These are phyloP conservation scores for Candida khao-thaluensis DNA, from an alignment of 805 yeast species.

Conservation along the genomic window DNA sequence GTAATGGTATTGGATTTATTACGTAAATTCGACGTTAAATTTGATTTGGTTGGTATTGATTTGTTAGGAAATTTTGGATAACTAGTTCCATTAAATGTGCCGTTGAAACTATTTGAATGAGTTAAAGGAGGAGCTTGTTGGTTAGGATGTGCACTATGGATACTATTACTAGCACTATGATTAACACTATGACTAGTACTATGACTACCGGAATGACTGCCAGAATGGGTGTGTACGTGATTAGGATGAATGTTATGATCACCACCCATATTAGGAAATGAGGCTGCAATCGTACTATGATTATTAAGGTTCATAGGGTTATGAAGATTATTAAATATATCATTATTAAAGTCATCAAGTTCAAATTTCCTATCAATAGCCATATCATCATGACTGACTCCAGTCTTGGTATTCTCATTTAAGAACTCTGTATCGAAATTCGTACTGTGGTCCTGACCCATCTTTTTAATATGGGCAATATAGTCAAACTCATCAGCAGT, in stretches of 20 bases:
- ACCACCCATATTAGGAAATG: neutral
- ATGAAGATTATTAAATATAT: constrained; percentile 8
- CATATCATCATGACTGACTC: neutral
- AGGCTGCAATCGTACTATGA: constrained; percentile 1
- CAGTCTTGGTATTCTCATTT: neutral
- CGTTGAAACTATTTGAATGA: constrained; percentile 4
- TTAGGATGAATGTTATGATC: too few relatives aligned
- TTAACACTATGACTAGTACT: too few relatives aligned
- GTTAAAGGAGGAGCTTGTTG: neutral
- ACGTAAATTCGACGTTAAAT: constrained; percentile 5
- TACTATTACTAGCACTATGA: too few relatives aligned
- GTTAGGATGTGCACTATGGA: neutral
- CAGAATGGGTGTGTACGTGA: neutral
- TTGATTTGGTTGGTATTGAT: constrained; percentile 2
- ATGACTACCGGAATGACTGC: too few relatives aligned
- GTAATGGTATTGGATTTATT: neutral
- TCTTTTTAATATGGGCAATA: constrained; percentile 59
- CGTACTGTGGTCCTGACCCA: constrained; percentile 40
- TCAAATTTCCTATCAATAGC: neutral
- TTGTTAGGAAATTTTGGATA: constrained; percentile 2
- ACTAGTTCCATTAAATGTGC: neutral
- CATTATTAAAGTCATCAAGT: constrained; percentile 8
- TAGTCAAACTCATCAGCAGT: constrained; percentile 59
- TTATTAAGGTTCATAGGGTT: constrained; percentile 10
- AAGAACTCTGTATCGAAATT: constrained; percentile 1